Conservation (phyloP, 208 protist species). For the Acanthamoeba triangularis region DNA sequence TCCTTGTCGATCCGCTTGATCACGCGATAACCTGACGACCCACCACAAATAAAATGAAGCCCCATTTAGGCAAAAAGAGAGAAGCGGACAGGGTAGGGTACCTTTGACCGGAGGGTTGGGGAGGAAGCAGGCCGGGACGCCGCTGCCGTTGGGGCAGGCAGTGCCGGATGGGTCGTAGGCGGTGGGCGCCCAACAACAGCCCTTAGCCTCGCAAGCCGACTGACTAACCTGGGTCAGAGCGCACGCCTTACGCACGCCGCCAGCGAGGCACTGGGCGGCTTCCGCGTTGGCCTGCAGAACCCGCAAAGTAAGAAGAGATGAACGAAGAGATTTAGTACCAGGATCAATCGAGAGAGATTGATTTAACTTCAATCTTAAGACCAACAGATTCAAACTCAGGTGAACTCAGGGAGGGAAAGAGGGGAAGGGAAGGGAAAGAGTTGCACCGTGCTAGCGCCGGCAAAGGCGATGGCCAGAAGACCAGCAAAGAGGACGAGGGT, state of each 20-base stretch:
- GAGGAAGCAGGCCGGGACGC: slow-evolving; percentile 51
- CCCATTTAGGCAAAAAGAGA: not conserved
- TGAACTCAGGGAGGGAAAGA: too few species aligned
- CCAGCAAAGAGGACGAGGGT: not conserved
- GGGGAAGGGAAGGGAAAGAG: not conserved
- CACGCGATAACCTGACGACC: not conserved
- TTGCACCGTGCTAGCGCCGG: not conserved
- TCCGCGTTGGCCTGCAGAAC: too few species aligned
- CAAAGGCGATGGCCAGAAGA: not conserved
- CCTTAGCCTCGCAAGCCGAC: not conserved
- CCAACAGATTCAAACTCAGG: too few species aligned
- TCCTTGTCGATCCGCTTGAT: slow-evolving; percentile 22
- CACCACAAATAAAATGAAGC: not conserved
- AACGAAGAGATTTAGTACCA: not conserved
- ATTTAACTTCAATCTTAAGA: too few species aligned
- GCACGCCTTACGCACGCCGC: not conserved
- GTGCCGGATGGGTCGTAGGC: not conserved
- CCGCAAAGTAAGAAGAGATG: too few species aligned
- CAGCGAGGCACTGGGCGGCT: not conserved
- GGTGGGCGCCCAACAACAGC: slow-evolving; percentile 42
- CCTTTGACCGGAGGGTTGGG: slow-evolving; percentile 45
- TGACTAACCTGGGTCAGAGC: not conserved
- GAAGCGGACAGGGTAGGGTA: not conserved
- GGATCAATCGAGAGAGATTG: not conserved
- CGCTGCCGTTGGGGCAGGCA: slow-evolving; percentile 1